A percentile compares a stretch with the other conserved stretches of the same genome.
Evolutionary conservation across 805 yeast species (phyloP).

Genomic region (Pichia sporocuriosa): DNA sequence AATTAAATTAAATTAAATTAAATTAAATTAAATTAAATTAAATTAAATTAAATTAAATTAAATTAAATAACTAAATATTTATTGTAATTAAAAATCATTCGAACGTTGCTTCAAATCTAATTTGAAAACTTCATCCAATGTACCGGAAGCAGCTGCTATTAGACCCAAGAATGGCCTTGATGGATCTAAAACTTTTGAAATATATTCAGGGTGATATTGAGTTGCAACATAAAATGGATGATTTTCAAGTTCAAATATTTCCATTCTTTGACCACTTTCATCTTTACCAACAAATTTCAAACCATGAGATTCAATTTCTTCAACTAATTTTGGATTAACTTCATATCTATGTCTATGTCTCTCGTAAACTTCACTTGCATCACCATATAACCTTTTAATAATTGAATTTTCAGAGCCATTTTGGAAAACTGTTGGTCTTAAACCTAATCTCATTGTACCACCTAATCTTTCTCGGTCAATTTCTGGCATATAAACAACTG

Average conservation of each 20-base stretch:
- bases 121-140: constrained; percentile 59
- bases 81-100: constrained; percentile 31
- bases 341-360: constrained; percentile 99
- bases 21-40: too few species aligned
- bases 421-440: constrained; percentile 82
- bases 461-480: constrained; percentile 93
- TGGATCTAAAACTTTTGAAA: constrained; percentile 94
- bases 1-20: too few species aligned
- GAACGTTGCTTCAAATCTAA: constrained; percentile 26
- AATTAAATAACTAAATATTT: too few species aligned
- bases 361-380: constrained; percentile 61
- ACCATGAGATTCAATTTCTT: constrained; percentile 67
- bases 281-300: constrained; percentile 90
- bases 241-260: constrained; percentile 74
- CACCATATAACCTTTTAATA: constrained; percentile 75
- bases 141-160: constrained; percentile 89
- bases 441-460: constrained; percentile 98
- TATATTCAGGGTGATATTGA: constrained; percentile 97
- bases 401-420: constrained; percentile 50
- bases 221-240: constrained; percentile 93
- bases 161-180: constrained; percentile 94
- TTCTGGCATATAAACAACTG: constrained; percentile 97
- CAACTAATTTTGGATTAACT: constrained; percentile 80
- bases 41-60: too few species aligned
- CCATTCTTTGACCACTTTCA: constrained; percentile 88